Evolutionary conservation across 108 stramenopile species (phyloP), one percentile per base, ranked within the genome.

Genomic region (Licmophora abbreviata): DNA sequence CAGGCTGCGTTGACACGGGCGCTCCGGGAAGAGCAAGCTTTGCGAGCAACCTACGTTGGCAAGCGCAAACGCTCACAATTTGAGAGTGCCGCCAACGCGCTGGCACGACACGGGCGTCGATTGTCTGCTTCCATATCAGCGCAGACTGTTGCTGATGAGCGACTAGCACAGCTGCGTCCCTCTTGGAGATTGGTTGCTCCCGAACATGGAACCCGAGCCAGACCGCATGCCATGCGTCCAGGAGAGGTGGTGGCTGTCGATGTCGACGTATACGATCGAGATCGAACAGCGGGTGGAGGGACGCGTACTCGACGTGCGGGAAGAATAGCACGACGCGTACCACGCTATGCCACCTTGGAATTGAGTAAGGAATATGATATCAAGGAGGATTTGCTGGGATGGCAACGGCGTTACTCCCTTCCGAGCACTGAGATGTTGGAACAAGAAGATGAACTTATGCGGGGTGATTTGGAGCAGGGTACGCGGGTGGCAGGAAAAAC

Each of bases 111-210:
- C 48, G 36, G 62, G 25, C 43, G 61, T 23, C 70, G 82, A 18
- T 52, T 91, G 38, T 42, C 56, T 18, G 66, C 58, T n/a, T 66
- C 77, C 18, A 38, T 81, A 11, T 36, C 60, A 23, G 79, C 71
- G 32, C 74, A 81, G 35, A 48, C 52, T 1, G 63, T 81, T 6
- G 47, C 83, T 8, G 82, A 86, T 59, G 41, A 54, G n/a, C 55
- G 88, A 26, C 37, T 81, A 34, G 60, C 65, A 42, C 44, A 68
- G 43, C 62, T 91, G 42, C 82, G 88, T 6, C 33, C 42, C 28
- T 66, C 76, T 42, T 91, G 88, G 88, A 54, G 77, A 47, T 54
- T 91, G 25, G 84, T 77, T 27, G 88, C 84, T 20, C 88, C 88
- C 21, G 84, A 91, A 60, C 84, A 85, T 56, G 86, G 80, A 30